Evolutionary conservation across 1,139 yeast genomes (phyloP).

Genomic region (Debaryomycetaceae sp.): DNA sequence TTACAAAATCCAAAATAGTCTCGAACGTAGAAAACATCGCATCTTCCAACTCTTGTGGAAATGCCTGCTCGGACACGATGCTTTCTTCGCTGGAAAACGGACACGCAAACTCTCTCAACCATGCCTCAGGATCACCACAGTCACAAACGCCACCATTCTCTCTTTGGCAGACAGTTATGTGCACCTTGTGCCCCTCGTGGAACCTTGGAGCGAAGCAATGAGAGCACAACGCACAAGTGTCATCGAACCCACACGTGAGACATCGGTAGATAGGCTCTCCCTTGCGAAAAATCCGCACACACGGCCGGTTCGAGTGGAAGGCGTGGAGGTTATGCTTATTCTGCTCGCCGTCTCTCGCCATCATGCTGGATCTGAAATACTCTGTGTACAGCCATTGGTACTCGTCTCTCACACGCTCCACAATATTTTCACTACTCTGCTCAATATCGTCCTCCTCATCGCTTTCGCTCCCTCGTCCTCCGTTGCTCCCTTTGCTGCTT

Average conservation of each 20-base stretch:
- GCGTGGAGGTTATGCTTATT: constrained; percentile 35
- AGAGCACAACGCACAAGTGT: constrained; percentile 81
- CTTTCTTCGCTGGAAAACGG: constrained; percentile 21
- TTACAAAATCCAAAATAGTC: constrained; percentile 62
- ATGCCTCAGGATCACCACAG: constrained; percentile 64
- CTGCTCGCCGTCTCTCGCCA: constrained; percentile 16
- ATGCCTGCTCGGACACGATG: constrained; percentile 9
- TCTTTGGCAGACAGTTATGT: constrained; percentile 67
- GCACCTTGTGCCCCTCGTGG: constrained; percentile 76
- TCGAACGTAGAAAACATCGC: constrained; percentile 47
- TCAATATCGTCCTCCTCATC: neutral
- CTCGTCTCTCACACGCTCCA: constrained; percentile 28
- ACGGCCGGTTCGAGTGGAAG: constrained; percentile 66
- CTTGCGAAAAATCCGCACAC: constrained; percentile 69
- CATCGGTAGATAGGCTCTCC: constrained; percentile 92
- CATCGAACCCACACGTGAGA: constrained; percentile 79
- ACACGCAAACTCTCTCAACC: constrained; percentile 42
- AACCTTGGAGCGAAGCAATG: constrained; percentile 68
- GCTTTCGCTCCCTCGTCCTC: constrained; percentile 3
- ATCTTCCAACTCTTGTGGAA: constrained; percentile 33
- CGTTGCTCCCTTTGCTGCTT: neutral
- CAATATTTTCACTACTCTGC: constrained; percentile 6
- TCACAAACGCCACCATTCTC: constrained; percentile 87
- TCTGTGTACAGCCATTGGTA: constrained; percentile 34
- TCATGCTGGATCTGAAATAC: constrained; percentile 13